phyloP scores from a whole-genome alignment of 2,329 filamentous ascomycete genomes.

The Alternaria panax region DNA sequence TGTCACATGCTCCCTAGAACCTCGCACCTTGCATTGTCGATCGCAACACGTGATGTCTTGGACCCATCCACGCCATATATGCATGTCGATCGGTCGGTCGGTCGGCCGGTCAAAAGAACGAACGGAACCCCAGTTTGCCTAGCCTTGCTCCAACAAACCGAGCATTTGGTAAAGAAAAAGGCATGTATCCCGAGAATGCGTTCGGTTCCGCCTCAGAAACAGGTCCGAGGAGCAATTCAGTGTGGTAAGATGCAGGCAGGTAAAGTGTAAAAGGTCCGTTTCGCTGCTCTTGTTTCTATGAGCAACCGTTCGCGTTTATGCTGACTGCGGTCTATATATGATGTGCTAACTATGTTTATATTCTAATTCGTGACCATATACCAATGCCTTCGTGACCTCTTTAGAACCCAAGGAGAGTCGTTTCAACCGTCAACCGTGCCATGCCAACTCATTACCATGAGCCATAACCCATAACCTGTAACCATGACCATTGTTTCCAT shows the following conservation, averaged over 20 bases:
- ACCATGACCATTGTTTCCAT: neutral
- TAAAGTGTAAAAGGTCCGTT: neutral
- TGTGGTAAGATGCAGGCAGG: too few species aligned
- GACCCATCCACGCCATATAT: too few species aligned
- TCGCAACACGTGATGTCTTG: neutral
- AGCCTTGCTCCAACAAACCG: neutral
- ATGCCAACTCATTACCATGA: constrained; percentile 1
- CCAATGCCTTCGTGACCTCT: neutral
- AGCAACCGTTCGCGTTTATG: neutral
- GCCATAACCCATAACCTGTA: neutral
- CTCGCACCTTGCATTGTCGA: neutral
- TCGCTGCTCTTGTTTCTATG: neutral
- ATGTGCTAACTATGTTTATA: neutral
- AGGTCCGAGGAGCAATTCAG: too few species aligned
- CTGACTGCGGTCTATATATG: neutral
- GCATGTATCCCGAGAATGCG: neutral
- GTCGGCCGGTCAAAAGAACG: neutral
- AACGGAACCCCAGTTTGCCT: neutral
- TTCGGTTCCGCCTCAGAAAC: neutral
- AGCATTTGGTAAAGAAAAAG: neutral
- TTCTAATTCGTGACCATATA: neutral
- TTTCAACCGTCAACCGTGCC: neutral
- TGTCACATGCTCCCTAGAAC: neutral
- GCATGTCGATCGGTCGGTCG: too few species aligned
- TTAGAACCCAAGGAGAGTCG: neutral